A percentile compares a stretch with the other conserved stretches of the same genome.
Conservation (phyloP, 1,139 yeast species). For the Saccharomyces hybrid region DNA sequence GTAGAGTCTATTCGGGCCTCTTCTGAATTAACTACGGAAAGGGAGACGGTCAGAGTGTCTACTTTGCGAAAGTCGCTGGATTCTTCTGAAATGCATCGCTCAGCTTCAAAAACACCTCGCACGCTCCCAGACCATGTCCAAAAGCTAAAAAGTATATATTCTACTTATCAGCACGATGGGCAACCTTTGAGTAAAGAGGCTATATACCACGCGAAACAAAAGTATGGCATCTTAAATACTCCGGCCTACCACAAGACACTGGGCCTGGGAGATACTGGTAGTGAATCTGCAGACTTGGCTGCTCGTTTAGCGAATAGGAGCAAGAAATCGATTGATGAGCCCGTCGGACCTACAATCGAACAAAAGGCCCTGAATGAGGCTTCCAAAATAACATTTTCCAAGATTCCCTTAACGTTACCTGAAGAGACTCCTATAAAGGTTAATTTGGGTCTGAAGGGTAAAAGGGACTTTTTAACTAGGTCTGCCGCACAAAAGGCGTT, state of each 20-base stretch:
- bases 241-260: not conserved
- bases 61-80: not conserved
- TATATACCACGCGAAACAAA: conserved; percentile 60
- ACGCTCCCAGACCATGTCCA: not conserved
- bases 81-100: not conserved
- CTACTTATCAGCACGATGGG: conserved; percentile 48
- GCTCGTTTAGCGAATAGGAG: not conserved
- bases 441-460: not conserved
- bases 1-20: not conserved
- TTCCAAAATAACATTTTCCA: not conserved
- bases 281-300: not conserved
- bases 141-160: not conserved
- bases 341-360: not conserved
- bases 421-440: not conserved
- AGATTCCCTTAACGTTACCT: not conserved
- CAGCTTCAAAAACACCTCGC: not conserved
- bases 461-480: not conserved
- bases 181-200: conserved; percentile 63
- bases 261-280: not conserved
- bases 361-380: not conserved
- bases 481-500: not conserved
- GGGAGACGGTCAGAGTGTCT: not conserved
- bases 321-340: not conserved
- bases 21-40: not conserved
- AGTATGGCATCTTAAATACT: conserved; percentile 38